phyloP scores from a whole-genome alignment of 345 rosid genomes.

The Rhodamnia rubescens region DNA sequence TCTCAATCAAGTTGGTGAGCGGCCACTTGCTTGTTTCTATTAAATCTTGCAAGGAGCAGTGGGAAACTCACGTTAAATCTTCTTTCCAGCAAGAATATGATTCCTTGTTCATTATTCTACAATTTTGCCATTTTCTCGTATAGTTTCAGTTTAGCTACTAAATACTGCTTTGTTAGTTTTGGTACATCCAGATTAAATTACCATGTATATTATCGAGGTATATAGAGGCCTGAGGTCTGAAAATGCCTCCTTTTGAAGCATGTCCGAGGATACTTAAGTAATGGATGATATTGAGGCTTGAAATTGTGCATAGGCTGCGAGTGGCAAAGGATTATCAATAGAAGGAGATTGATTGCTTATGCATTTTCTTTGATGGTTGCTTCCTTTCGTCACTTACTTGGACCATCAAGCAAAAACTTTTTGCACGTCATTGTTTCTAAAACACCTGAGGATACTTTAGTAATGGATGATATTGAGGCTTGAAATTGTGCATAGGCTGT shows the following conservation, averaged over 20 bases:
- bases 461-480: neutral
- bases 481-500: neutral
- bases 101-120: neutral
- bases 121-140: neutral
- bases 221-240: neutral
- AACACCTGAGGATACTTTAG: neutral
- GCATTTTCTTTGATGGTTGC: neutral
- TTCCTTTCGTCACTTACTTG: neutral
- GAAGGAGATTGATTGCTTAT: neutral
- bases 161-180: neutral
- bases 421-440: neutral
- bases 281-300: neutral
- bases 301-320: neutral
- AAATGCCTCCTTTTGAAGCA: neutral
- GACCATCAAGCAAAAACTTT: neutral
- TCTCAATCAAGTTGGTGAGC: neutral
- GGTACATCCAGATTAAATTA: neutral
- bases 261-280: neutral
- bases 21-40: neutral
- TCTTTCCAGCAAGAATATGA: neutral
- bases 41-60: neutral
- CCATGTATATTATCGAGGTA: neutral
- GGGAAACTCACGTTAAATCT: neutral
- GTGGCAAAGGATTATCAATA: neutral
- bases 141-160: neutral